These are phyloP conservation scores for Pseudonitzschia multiseries DNA, from an alignment of 108 stramenopile genomes.

Conservation along the genomic window DNA sequence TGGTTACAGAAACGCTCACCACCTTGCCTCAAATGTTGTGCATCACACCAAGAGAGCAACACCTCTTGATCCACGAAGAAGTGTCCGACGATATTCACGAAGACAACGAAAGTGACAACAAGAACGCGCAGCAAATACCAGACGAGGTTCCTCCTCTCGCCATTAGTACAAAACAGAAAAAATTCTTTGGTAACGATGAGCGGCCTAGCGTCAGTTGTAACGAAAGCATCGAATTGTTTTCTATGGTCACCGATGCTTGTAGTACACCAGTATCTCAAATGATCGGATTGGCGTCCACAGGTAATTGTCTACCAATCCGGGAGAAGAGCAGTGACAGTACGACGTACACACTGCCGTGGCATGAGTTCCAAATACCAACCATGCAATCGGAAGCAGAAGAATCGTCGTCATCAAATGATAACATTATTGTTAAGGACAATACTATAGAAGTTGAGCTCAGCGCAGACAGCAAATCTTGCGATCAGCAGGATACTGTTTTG, in stretches of 20 bases:
- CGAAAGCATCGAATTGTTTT: neutral
- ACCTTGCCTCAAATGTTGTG: neutral
- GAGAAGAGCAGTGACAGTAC: no score
- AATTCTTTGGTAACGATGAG: neutral
- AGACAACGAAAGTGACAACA: neutral
- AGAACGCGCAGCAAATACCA: neutral
- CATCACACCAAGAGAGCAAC: neutral
- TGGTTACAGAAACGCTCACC: neutral
- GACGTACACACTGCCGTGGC: no score
- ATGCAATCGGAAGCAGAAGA: neutral
- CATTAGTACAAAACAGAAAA: neutral
- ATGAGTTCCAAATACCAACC: no score
- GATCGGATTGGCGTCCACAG: no score
- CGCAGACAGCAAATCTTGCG: neutral
- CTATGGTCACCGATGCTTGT: neutral
- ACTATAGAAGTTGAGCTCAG: neutral
- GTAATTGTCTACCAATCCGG: no score
- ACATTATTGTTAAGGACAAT: neutral
- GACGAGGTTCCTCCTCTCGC: neutral
- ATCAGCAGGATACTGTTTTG: neutral
- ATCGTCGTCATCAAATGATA: neutral
- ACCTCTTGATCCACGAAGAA: neutral
- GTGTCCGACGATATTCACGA: neutral
- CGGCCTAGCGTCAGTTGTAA: neutral
- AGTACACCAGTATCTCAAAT: neutral